A percentile compares a stretch with the other conserved stretches of the same genome.
These are phyloP conservation scores for Amanita brunnescens DNA, from an alignment of 768 basidiomycete genomes.

Conservation along the genomic window DNA sequence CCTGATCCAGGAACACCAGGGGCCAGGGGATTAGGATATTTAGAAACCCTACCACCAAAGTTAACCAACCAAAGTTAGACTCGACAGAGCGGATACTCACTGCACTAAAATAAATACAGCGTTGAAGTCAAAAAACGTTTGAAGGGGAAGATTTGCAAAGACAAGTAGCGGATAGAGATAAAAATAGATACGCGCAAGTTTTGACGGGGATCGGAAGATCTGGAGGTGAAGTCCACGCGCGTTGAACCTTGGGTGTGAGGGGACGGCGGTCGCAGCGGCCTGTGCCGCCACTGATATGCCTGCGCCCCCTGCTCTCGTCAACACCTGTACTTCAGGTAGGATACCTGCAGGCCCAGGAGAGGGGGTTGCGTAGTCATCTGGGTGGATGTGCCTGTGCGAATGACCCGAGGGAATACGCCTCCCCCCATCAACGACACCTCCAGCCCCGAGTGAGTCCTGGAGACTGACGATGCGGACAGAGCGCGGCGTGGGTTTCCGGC, in stretches of 20 bases:
- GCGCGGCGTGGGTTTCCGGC: constrained; percentile 73
- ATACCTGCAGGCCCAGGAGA: constrained; percentile 35
- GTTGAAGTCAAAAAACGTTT: constrained; percentile 87
- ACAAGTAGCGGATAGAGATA: constrained; percentile 62
- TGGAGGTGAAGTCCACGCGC: constrained; percentile 60
- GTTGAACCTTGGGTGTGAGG: constrained; percentile 54
- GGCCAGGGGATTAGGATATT: constrained; percentile 61
- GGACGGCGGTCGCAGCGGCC: constrained; percentile 1
- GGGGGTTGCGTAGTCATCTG: constrained; percentile 44
- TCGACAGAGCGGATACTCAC: constrained; percentile 40
- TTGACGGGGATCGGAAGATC: constrained; percentile 53
- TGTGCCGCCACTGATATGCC: constrained; percentile 16
- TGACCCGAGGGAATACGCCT: constrained; percentile 26
- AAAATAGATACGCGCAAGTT: constrained; percentile 49
- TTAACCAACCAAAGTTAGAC: constrained; percentile 2
- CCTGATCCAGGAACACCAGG: constrained; percentile 64
- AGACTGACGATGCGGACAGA: constrained; percentile 77
- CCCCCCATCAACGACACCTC: constrained; percentile 33
- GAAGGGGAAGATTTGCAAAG: constrained; percentile 64
- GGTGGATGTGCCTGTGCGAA: constrained; percentile 18
- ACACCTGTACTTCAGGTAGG: constrained; percentile 29
- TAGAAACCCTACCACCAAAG: constrained; percentile 47
- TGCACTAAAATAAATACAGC: constrained; percentile 75
- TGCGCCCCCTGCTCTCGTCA: constrained; percentile 27
- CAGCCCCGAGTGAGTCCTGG: constrained; percentile 36